phyloP scores from a whole-genome alignment of 75 land plant genomes.

The Picea glauca region DNA sequence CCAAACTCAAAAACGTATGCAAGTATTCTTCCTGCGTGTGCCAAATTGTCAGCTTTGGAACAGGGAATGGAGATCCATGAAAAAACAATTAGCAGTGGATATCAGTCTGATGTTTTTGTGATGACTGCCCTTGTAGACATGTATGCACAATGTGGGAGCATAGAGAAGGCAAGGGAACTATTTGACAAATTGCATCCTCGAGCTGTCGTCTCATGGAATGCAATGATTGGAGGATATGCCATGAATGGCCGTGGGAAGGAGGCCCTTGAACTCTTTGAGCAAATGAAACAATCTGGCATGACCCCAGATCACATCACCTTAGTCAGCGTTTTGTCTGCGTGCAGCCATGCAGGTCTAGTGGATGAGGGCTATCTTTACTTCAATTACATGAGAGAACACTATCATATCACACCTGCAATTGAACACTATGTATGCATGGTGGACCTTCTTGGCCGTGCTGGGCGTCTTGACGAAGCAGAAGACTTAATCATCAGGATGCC shows the following conservation, averaged over 20 bases:
- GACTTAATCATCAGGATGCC: constrained; percentile 35
- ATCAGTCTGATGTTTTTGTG: constrained; percentile 15
- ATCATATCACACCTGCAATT: constrained; percentile 34
- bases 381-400: constrained; percentile 28
- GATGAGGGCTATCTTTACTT: constrained; percentile 32
- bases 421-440: constrained; percentile 45
- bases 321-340: constrained; percentile 37
- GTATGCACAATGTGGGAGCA: constrained; percentile 25
- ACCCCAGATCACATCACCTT: constrained; percentile 46
- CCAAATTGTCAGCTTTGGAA: constrained; percentile 40
- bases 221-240: constrained; percentile 50
- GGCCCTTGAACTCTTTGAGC: constrained; percentile 35
- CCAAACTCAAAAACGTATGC: constrained; percentile 42
- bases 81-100: constrained; percentile 23
- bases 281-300: constrained; percentile 33
- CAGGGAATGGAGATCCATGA: constrained; percentile 51
- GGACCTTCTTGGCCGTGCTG: constrained; percentile 46
- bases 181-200: constrained; percentile 21
- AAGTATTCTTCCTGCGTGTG: constrained; percentile 51
- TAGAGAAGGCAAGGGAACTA: constrained; percentile 30
- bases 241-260: constrained; percentile 36
- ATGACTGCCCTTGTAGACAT: constrained; percentile 31
- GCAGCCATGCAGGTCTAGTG: constrained; percentile 49
- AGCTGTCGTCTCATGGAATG: constrained; percentile 44
- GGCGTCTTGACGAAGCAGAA: constrained; percentile 42